Evolutionary conservation across 352 stramenopile genomes (phyloP).

Genomic region (Phytophthora colocasiae): DNA sequence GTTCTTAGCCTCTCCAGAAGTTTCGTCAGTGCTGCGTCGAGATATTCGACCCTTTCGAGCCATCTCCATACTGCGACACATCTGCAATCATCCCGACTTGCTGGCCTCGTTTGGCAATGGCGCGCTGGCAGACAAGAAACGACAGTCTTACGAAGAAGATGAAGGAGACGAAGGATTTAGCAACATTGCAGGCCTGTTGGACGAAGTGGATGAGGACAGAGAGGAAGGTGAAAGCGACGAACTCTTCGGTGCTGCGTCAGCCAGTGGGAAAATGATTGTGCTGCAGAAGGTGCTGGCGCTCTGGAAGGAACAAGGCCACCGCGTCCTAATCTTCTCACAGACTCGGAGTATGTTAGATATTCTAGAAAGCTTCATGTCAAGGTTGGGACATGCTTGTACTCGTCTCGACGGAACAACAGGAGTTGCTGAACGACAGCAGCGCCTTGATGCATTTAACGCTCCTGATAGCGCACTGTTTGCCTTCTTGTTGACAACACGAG

Average conservation of each 20-base stretch:
- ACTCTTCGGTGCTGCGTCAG: conserved; percentile 58
- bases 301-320: conserved; percentile 96
- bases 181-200: conserved; percentile 19
- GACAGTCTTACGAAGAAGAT: conserved; percentile 38
- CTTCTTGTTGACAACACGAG: conserved; percentile 86
- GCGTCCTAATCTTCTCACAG: conserved; percentile 98
- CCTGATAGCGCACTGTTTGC: conserved; percentile 79
- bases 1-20: conserved; percentile 93
- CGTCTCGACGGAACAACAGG: conserved; percentile 97
- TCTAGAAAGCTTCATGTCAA: conserved; percentile 92
- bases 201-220: conserved; percentile 26
- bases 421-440: conserved; percentile 91
- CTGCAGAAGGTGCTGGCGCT: conserved; percentile 95
- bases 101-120: conserved; percentile 73
- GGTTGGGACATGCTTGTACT: conserved; percentile 90
- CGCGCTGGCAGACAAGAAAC: conserved; percentile 34
- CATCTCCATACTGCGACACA: conserved; percentile 96
- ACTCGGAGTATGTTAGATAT: conserved; percentile 98
- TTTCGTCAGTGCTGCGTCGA: conserved; percentile 88
- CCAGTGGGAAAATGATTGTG: conserved; percentile 97
- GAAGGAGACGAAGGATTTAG: conserved; percentile 26
- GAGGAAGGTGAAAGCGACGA: conserved; percentile 31
- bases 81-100: conserved; percentile 98
- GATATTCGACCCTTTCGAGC: conserved; percentile 90
- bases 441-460: conserved; percentile 98